A percentile compares a stretch with the other conserved stretches of the same genome.
phyloP scores from a whole-genome alignment of 2,329 filamentous ascomycete species.

The Aspergillus pseudoterreus region DNA sequence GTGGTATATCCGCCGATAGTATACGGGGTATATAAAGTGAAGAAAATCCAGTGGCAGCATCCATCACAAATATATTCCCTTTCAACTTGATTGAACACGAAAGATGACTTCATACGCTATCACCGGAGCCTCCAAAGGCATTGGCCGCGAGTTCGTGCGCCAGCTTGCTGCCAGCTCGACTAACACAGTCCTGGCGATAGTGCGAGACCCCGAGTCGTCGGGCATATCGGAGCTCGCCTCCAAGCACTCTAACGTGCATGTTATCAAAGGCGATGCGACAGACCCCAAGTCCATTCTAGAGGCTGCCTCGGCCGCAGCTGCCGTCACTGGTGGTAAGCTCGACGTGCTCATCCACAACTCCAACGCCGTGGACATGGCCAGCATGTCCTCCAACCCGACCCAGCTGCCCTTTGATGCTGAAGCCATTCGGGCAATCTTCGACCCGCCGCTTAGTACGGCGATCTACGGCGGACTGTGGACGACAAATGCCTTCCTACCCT shows the following conservation, averaged over 20 bases:
- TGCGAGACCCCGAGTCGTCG: conserved; percentile 30
- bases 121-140: conserved; percentile 32
- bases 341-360: conserved; percentile 44
- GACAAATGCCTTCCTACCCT: conserved; percentile 40
- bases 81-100: neutral
- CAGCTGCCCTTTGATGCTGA: conserved; percentile 14
- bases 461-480: conserved; percentile 7
- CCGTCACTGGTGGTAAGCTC: conserved; percentile 35
- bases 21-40: neutral
- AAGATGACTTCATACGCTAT: conserved; percentile 35
- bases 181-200: conserved; percentile 40
- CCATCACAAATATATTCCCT: neutral
- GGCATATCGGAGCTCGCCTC: conserved; percentile 7
- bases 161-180: conserved; percentile 26
- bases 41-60: neutral
- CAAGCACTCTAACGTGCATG: conserved; percentile 6
- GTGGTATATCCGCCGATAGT: neutral
- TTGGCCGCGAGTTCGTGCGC: conserved; percentile 29
- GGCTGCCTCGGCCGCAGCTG: conserved; percentile 29
- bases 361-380: conserved; percentile 20
- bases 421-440: conserved; percentile 15
- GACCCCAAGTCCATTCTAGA: conserved; percentile 30
- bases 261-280: conserved; percentile 26
- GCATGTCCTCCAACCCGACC: conserved; percentile 14
- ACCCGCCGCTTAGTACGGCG: conserved; percentile 12